Evolutionary conservation across 2,329 filamentous ascomycete species (phyloP).

Genomic region (Lachnellula occidentalis): DNA sequence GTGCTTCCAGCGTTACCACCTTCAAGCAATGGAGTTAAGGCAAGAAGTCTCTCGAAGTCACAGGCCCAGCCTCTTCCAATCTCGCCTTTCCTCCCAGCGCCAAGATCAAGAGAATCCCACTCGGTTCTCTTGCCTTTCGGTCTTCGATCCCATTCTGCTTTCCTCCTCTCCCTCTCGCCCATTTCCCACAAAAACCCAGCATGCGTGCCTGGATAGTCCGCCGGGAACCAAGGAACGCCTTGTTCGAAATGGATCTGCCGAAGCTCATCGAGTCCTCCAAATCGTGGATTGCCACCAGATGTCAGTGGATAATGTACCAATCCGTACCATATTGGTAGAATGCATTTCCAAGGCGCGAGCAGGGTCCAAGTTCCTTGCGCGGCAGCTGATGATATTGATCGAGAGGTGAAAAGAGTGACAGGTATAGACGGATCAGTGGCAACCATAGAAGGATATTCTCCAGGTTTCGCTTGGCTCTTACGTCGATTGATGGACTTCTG

Average conservation of each 20-base stretch:
- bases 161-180: constrained; percentile 53
- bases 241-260: constrained; percentile 79
- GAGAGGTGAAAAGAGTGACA: constrained; percentile 61
- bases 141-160: constrained; percentile 64
- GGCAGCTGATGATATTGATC: constrained; percentile 41
- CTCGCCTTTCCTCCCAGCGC: constrained; percentile 71
- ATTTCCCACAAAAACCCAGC: constrained; percentile 77
- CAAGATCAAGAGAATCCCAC: constrained; percentile 70
- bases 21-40: constrained; percentile 1
- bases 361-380: constrained; percentile 73
- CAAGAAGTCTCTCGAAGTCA: constrained; percentile 60
- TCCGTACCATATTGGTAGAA: constrained; percentile 78
- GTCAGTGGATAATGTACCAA: constrained; percentile 77
- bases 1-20: constrained; percentile 3
- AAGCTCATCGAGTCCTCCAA: constrained; percentile 75
- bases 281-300: constrained; percentile 72
- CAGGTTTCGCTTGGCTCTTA: constrained; percentile 57
- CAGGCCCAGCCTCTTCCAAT: constrained; percentile 76
- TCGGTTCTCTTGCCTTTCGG: constrained; percentile 77
- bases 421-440: constrained; percentile 71
- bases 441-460: constrained; percentile 52
- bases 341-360: constrained; percentile 85
- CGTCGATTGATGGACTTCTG: constrained; percentile 80
- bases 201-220: constrained; percentile 72
- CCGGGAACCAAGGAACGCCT: constrained; percentile 75